Base-by-base conservation (phyloP, 2,329 filamentous ascomycete genomes). In the Fusarium sp. region DNA sequence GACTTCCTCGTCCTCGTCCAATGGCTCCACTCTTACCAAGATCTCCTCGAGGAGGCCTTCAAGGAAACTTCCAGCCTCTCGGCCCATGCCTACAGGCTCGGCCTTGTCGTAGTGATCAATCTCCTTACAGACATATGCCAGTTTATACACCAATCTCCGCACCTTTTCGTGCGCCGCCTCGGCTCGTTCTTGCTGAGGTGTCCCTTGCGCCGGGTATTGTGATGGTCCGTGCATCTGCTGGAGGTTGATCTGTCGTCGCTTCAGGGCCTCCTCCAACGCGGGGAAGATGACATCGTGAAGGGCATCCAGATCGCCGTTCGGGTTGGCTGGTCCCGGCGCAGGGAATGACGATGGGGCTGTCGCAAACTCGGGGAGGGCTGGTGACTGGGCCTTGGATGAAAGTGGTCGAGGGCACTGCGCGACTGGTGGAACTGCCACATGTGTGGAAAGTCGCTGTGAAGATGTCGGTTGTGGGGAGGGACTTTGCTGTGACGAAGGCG, bases 21-120 rank as follows among this genome's bases (percentile, higher is more conserved):
- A 87, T 5, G 95, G 94, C 85, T 98, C 96, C 16, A 98, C 94
- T 66, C 97, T 87, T 39, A 98, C 95, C 25, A 99, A 85, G 27
- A 99, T 93, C 86, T 99, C 97, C 82, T 99, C 97, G 37, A 99
- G 85, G 72, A 98, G 90, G 0, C 95, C 96, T 82, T 99, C 97
- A 9, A 98, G 84, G 77, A 98, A 97, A 1, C 94, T 94, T 52
- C 92, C 92, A 2, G 98, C 95, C 30, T 96, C 95, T 52, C 94
- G 92, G 0, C 95, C 96, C 96, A 98, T 98, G 1, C 95, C 95
- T 13, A 98, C 95, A 7, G 95, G 94, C 76, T 95, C 93, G 50
- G 92, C 90, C 81, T 93, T 93, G 83, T 99, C 97, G 83, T 92
- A 94, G 73, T 93, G 90, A 82, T 99, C 96, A 79, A 99, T 95